Evolutionary conservation across 768 basidiomycete genomes (phyloP).

Genomic region (Amanita pseudoporphyria): DNA sequence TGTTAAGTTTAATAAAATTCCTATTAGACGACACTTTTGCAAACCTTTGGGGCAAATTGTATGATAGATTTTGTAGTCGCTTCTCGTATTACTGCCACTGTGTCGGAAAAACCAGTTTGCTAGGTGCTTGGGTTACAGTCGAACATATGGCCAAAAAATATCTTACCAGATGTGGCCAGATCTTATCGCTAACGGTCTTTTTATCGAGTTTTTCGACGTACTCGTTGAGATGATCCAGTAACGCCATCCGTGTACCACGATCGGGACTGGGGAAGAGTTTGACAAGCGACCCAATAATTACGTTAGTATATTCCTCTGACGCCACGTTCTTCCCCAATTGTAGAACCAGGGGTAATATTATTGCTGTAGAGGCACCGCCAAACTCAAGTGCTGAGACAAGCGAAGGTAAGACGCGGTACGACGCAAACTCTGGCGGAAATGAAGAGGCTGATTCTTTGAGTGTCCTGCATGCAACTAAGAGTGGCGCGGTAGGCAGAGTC

Average conservation of each 20-base stretch:
- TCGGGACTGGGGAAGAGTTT: conserved; percentile 86
- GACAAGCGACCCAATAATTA: conserved; percentile 70
- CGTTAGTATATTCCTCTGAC: conserved; percentile 56
- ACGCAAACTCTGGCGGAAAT: conserved; percentile 80
- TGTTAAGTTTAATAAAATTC: conserved; percentile 1
- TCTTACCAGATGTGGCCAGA: conserved; percentile 88
- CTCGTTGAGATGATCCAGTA: conserved; percentile 77
- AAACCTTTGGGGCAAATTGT: conserved; percentile 75
- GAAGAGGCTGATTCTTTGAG: conserved; percentile 73
- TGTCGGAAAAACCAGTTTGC: conserved; percentile 96
- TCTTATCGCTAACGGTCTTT: conserved; percentile 73
- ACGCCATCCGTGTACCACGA: conserved; percentile 87
- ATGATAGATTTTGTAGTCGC: conserved; percentile 87
- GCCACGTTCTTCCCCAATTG: conserved; percentile 67
- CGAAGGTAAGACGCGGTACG: conserved; percentile 81
- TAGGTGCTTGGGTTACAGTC: conserved; percentile 19
- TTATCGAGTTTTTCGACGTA: conserved; percentile 85
- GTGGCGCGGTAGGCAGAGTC: background rate
- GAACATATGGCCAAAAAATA: background rate
- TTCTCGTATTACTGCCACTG: conserved; percentile 89
- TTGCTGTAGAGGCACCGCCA: conserved; percentile 65
- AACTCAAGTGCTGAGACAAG: conserved; percentile 70
- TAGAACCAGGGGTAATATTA: conserved; percentile 77
- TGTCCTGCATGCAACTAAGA: conserved; percentile 32
- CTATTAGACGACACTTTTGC: conserved; percentile 2